Percentiles rank a stretch among this genome's conserved stretches.
Conservation (phyloP, 805 yeast genomes). For the Pichia phayaonensis region DNA sequence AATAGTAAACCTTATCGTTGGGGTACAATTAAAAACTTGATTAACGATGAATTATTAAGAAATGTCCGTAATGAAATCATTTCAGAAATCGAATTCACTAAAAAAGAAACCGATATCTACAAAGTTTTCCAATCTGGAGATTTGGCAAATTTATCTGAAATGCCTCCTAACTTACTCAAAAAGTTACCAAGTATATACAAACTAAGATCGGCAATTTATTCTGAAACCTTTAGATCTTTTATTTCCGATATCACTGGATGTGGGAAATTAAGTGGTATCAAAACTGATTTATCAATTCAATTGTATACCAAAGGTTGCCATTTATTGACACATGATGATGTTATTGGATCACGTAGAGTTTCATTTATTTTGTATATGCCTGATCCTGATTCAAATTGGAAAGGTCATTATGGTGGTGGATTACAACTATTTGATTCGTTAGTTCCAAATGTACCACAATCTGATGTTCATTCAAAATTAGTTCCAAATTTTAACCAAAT, state of each 20-base stretch:
- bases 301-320: slow-evolving; percentile 92
- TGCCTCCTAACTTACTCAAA: slow-evolving; percentile 66
- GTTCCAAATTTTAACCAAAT: slow-evolving; percentile 95
- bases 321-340: slow-evolving; percentile 92
- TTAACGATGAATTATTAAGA: slow-evolving; percentile 70
- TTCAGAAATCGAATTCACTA: slow-evolving; percentile 78
- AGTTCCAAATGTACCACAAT: slow-evolving; percentile 80
- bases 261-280: slow-evolving; percentile 83
- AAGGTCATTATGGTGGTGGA: slow-evolving; percentile 90
- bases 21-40: slow-evolving; percentile 72
- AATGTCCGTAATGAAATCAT: slow-evolving; percentile 81
- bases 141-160: slow-evolving; percentile 83
- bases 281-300: slow-evolving; percentile 89
- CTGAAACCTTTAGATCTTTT: slow-evolving; percentile 74
- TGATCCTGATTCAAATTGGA: slow-evolving; percentile 86
- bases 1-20: slow-evolving; percentile 76
- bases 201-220: slow-evolving; percentile 80
- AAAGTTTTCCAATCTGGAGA: slow-evolving; percentile 88
- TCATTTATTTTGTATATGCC: slow-evolving; percentile 90
- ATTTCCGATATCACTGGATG: slow-evolving; percentile 73
- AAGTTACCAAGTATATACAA: slow-evolving; percentile 70
- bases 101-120: slow-evolving; percentile 95
- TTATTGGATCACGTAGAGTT: slow-evolving; percentile 89
- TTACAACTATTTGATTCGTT: slow-evolving; percentile 79
- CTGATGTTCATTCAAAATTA: slow-evolving; percentile 61